A percentile compares a stretch with the other conserved stretches of the same genome.
Conservation (phyloP, 306 rosid genomes). For the Cucurbita ficifolia region DNA sequence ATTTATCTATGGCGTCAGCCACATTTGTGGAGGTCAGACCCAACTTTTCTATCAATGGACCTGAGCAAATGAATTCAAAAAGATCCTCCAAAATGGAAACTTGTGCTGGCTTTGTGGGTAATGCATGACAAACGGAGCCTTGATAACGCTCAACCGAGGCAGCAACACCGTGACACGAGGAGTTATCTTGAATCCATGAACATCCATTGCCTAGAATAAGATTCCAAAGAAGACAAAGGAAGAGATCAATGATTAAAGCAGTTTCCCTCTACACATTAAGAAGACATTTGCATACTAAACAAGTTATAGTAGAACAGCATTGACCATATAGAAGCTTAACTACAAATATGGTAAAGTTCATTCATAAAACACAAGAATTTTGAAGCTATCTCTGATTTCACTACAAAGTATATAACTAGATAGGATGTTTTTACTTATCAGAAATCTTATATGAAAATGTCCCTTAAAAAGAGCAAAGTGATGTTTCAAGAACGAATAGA, state of each 20-base stretch:
- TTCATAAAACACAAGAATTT: not conserved
- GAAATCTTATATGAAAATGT: not conserved
- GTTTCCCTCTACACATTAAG: not conserved
- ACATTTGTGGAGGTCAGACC: constrained; percentile 45
- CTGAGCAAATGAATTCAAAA: constrained; percentile 65
- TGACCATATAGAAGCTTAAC: not conserved
- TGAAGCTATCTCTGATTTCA: not conserved
- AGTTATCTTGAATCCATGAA: constrained; percentile 53
- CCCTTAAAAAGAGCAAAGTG: not conserved
- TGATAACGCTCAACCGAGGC: constrained; percentile 14
- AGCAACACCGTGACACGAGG: constrained; percentile 4
- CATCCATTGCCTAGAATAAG: constrained; percentile 42
- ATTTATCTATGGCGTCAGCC: constrained; percentile 65
- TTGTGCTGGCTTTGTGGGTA: constrained; percentile 52
- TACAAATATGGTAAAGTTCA: not conserved
- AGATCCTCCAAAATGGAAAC: constrained; percentile 64
- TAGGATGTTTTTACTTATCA: not conserved
- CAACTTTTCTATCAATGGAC: constrained; percentile 51
- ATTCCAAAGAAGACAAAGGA: constrained; percentile 5
- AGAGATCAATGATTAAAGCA: not conserved
- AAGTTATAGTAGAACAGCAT: not conserved
- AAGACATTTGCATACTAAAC: not conserved
- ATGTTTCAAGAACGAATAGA: not conserved
- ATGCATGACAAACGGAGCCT: constrained; percentile 28
- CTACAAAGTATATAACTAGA: not conserved